Conservation (phyloP, 495 filamentous ascomycete species). For the Aspergillus sclerotioniger region DNA sequence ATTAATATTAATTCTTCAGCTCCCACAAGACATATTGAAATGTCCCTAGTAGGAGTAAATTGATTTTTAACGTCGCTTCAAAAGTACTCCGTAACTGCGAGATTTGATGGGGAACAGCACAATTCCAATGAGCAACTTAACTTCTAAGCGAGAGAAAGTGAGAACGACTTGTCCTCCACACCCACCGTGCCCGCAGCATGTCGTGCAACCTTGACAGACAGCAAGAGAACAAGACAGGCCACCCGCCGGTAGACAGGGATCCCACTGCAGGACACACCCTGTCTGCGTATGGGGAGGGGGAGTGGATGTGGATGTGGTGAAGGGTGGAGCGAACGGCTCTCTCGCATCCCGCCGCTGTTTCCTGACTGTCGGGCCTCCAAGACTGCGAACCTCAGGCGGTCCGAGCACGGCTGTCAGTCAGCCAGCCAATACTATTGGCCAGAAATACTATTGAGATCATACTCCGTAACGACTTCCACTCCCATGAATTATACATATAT, state of each 20-base stretch:
- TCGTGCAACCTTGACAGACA: slow-evolving; percentile 12
- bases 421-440: background rate
- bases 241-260: slow-evolving; percentile 8
- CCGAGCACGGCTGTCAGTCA: slow-evolving; percentile 23
- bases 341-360: slow-evolving; percentile 40
- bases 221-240: background rate
- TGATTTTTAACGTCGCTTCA: no score
- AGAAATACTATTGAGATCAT: background rate
- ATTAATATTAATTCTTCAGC: background rate
- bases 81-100: background rate
- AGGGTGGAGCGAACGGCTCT: slow-evolving; percentile 42
- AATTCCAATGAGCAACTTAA: no score
- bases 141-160: background rate
- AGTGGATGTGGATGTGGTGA: background rate
- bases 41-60: no score
- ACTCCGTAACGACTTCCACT: background rate
- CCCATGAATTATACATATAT: background rate
- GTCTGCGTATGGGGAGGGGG: slow-evolving; percentile 6
- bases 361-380: slow-evolving; percentile 42
- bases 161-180: slow-evolving; percentile 1
- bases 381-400: slow-evolving; percentile 28
- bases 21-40: background rate
- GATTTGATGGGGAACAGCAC: no score
- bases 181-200: slow-evolving; percentile 2
- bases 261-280: slow-evolving; percentile 17